phyloP scores from a whole-genome alignment of 495 filamentous ascomycete genomes.

The Aspergillus saccharolyticus region DNA sequence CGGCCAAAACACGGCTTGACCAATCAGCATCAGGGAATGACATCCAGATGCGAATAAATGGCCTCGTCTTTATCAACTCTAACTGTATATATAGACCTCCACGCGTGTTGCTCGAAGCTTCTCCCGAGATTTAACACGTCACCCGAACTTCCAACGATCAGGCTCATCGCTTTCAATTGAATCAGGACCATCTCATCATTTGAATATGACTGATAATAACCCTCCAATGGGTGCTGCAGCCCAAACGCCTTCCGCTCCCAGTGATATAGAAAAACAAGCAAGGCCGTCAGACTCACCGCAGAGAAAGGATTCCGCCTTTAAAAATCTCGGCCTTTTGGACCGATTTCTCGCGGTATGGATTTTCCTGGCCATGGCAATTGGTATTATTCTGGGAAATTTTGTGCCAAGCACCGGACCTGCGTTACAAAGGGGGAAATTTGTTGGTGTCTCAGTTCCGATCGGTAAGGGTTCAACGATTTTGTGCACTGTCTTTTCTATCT shows the following conservation, averaged over 20 bases:
- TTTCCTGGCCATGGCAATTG: constrained; percentile 75
- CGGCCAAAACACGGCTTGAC: neutral
- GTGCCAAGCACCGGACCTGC: constrained; percentile 56
- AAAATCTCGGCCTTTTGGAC: constrained; percentile 64
- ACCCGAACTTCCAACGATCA: no score
- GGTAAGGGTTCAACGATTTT: constrained; percentile 40
- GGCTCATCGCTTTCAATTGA: neutral
- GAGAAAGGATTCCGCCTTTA: constrained; percentile 33
- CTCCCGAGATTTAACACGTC: no score
- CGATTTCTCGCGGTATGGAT: constrained; percentile 82
- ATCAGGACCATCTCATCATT: neutral
- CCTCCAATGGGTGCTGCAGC: neutral
- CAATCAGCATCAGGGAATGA: neutral
- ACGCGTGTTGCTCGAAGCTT: no score
- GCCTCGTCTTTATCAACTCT: no score
- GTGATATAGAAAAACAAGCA: neutral
- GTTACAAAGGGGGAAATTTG: constrained; percentile 67
- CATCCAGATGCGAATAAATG: neutral
- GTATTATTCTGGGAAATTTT: constrained; percentile 76
- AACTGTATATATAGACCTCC: no score
- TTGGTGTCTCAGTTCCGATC: constrained; percentile 71
- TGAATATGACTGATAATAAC: neutral
- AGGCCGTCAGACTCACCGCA: neutral
- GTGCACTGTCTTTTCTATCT: no score
- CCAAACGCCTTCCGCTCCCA: constrained; percentile 4